A percentile compares a stretch with the other conserved stretches of the same genome.
phyloP scores from a whole-genome alignment of 176 grass and related monocot genomes.

The Avena atlantica region DNA sequence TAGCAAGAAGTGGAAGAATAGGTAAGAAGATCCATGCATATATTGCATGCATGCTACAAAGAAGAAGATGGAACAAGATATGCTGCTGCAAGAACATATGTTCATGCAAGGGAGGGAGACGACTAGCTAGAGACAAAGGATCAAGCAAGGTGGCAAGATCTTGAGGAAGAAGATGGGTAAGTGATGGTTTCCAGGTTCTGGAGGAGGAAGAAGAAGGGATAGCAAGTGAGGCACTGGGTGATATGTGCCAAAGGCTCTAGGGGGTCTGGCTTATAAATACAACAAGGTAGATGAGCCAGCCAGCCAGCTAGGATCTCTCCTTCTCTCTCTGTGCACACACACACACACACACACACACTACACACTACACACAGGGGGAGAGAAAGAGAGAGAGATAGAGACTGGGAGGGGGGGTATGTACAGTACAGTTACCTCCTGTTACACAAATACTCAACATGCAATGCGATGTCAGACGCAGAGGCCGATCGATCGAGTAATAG shows the following conservation, averaged over 20 bases:
- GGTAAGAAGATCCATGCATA: neutral
- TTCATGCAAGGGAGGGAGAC: neutral
- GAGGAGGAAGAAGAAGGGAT: neutral
- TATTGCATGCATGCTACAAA: neutral
- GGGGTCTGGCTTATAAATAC: constrained; percentile 30
- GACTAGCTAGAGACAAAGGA: neutral
- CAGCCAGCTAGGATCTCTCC: neutral
- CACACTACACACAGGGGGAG: too few species aligned
- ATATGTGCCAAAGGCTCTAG: neutral
- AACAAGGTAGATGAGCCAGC: neutral
- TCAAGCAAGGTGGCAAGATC: neutral
- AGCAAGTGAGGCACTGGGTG: neutral
- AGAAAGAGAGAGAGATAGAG: neutral
- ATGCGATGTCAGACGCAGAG: neutral
- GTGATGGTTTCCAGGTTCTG: neutral
- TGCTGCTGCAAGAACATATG: neutral
- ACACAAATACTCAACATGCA: neutral
- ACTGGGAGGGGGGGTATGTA: neutral
- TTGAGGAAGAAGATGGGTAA: neutral
- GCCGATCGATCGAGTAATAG: neutral
- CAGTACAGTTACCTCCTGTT: constrained; percentile 30
- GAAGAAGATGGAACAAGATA: neutral
- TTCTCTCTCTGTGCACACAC: neutral
- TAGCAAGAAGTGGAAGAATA: neutral
- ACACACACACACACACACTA: neutral